Base-by-base conservation (phyloP, 1,139 yeast genomes). In the Sugiyamaella xylanicola region DNA sequence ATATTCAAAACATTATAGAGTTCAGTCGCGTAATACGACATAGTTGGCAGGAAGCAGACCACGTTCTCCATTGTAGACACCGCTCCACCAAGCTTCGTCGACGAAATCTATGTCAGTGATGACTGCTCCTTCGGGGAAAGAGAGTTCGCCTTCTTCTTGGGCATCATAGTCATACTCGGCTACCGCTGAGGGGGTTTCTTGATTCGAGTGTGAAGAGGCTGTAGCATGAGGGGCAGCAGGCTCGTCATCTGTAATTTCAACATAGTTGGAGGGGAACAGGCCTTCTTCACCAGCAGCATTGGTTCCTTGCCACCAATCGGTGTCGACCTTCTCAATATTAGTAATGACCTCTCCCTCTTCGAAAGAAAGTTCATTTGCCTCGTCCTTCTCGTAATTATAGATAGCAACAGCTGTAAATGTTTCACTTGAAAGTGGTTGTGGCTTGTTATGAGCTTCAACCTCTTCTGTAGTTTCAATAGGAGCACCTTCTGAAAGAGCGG, bases 21-120 rank as follows among this genome's bases (percentile, higher is more conserved):
- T 46, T 54, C 63, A 69, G 46, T 74, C 63, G 51, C 72, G 68
- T 56, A 83, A 67, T 19, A 77, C 69, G 50, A 93, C 98, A 68
- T 87, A 91, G 73, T 88, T 90, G 44, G 95, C 85, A 48, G 99
- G 99, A 84, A 93, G 91, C 56, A 93, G 77, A 56, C 95, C 95
- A 61, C 81, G 78, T 62, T 84, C 87, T 44, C 96, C 97, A 42
- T 84, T 73, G 57, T 83, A 74, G 64, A 84, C 84, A 49, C 99
- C 99, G 57, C 86, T 78, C 98, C 98, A 93, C 99, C 99, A 93
- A 68, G 90, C 97, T 51, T 89, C 96, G 64, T 91, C 97, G 15
- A 88, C 87, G 71, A 89, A 87, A 63, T 90, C 96, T 60, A 93
- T 87, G 59, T 90, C 88, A 19, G 84, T 75, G 62, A 93, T 90